Evolutionary conservation across 169 alveolate genomes (phyloP).

Genomic region (Eimeria brunetti): DNA sequence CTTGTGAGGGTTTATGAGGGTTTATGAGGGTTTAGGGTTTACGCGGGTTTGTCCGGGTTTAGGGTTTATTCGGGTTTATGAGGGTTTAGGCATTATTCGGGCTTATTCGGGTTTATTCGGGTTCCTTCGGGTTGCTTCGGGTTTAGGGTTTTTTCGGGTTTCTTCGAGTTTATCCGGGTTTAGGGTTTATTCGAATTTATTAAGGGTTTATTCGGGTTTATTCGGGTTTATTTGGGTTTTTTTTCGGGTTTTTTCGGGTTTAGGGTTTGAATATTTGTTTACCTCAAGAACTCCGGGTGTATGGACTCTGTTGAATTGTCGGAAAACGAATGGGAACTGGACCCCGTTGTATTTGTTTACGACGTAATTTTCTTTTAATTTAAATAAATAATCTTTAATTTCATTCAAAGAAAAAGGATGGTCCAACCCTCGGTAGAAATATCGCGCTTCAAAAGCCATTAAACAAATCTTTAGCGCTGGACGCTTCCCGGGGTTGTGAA

Average conservation of each 20-base stretch:
- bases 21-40: too few relatives aligned
- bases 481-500: slow-evolving; percentile 91
- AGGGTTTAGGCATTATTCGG: too few relatives aligned
- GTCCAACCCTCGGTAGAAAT: slow-evolving; percentile 91
- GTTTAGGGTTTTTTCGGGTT: too few relatives aligned
- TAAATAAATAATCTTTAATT: slow-evolving; percentile 90
- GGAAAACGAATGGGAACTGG: slow-evolving; percentile 93
- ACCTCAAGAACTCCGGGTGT: slow-evolving; percentile 82
- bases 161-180: too few relatives aligned
- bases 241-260: too few relatives aligned
- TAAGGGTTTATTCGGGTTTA: background rate
- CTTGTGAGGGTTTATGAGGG: too few relatives aligned
- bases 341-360: slow-evolving; percentile 88
- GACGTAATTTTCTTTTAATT: slow-evolving; percentile 89
- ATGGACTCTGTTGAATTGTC: slow-evolving; percentile 85
- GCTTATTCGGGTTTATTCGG: too few relatives aligned
- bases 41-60: too few relatives aligned
- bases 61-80: too few relatives aligned
- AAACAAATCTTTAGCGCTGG: slow-evolving; percentile 90
- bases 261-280: background rate
- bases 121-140: too few relatives aligned
- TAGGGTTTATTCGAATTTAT: too few relatives aligned
- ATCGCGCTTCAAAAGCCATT: slow-evolving; percentile 91
- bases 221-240: background rate
- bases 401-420: slow-evolving; percentile 93